Conservation (phyloP, 345 rosid genomes). For the Eutrema yunnanense region DNA sequence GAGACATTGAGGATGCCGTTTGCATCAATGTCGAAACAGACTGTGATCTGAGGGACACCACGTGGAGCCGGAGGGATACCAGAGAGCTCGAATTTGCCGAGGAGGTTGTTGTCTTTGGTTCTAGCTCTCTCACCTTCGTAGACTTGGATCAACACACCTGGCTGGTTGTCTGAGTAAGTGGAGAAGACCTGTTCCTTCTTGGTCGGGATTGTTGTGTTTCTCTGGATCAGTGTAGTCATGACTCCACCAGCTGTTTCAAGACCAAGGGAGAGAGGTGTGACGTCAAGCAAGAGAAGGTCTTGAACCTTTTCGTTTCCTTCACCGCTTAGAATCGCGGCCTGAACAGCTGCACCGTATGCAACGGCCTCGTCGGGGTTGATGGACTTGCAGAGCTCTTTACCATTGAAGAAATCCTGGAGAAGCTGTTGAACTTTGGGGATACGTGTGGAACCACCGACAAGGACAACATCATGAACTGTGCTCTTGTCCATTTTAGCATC, state of each 20-base stretch:
- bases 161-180: neutral
- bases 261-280: conserved; percentile 1
- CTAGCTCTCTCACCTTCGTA: conserved; percentile 1
- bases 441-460: conserved; percentile 5
- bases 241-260: neutral
- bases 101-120: conserved; percentile 4
- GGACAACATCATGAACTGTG: neutral
- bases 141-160: neutral
- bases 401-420: conserved; percentile 2
- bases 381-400: conserved; percentile 1
- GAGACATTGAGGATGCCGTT: conserved; percentile 7
- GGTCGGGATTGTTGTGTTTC: neutral
- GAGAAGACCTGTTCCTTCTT: neutral
- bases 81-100: neutral
- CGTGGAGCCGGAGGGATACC: conserved; percentile 3
- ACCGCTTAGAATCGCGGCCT: conserved; percentile 34
- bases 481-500: conserved; percentile 5
- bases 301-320: conserved; percentile 19
- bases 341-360: conserved; percentile 60
- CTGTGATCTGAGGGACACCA: neutral
- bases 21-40: neutral
- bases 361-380: conserved; percentile 48
- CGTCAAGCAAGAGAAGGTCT: neutral
- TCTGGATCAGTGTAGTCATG: neutral
- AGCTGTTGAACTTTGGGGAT: conserved; percentile 3